Percentiles rank a stretch among this genome's conserved stretches.
Evolutionary conservation across 2,329 filamentous ascomycete species (phyloP).

Genomic region (Cyanodermella asteris): DNA sequence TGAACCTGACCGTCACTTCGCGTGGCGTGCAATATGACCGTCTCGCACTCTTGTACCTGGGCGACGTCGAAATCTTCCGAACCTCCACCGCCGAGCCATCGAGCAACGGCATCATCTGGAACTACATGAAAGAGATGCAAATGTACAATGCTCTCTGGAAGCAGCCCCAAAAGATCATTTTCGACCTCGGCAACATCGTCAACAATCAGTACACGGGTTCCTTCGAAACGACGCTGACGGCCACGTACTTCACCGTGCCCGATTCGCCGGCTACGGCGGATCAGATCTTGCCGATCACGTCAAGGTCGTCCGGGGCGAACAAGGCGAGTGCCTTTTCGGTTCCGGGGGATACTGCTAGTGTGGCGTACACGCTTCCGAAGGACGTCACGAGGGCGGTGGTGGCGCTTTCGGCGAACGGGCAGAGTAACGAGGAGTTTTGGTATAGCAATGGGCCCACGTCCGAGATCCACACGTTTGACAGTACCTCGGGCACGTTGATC

Average conservation of each 20-base stretch:
- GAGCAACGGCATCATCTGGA: constrained; percentile 47
- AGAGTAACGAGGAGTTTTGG: constrained; percentile 65
- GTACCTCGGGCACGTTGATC: constrained; percentile 33
- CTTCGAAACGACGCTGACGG: constrained; percentile 54
- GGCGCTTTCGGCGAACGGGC: constrained; percentile 56
- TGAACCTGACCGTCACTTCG: constrained; percentile 56
- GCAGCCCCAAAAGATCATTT: constrained; percentile 49
- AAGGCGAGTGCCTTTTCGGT: constrained; percentile 45
- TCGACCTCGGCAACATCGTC: constrained; percentile 57
- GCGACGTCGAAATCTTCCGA: constrained; percentile 59
- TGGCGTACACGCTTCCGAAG: constrained; percentile 38
- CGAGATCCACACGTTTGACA: constrained; percentile 35
- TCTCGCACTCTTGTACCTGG: constrained; percentile 52
- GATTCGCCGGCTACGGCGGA: constrained; percentile 29
- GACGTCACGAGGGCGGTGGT: constrained; percentile 50
- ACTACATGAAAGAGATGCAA: constrained; percentile 60
- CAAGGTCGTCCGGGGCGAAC: constrained; percentile 16
- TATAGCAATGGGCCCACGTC: constrained; percentile 54
- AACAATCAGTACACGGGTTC: constrained; percentile 48
- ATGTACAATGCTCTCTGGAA: constrained; percentile 48
- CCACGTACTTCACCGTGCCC: constrained; percentile 41
- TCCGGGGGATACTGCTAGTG: constrained; percentile 38
- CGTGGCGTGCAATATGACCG: constrained; percentile 56
- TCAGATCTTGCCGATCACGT: constrained; percentile 40
- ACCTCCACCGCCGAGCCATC: constrained; percentile 68